phyloP scores from a whole-genome alignment of 306 rosid species.

The Cyclanthera cordifolia region DNA sequence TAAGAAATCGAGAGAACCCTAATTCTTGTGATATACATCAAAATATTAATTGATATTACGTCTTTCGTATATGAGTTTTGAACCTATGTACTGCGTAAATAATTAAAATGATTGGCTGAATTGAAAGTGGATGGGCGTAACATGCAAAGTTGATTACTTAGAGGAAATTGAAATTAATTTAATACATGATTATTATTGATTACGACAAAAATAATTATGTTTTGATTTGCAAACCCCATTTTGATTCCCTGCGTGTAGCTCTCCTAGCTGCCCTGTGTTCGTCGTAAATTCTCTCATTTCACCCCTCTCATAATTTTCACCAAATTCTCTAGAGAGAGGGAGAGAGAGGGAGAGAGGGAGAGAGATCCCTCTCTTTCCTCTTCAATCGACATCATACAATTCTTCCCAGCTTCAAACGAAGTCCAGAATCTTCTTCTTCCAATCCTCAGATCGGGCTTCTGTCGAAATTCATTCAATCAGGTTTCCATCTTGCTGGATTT shows the following conservation, averaged over 20 bases:
- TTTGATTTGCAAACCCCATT: neutral
- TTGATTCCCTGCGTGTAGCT: neutral
- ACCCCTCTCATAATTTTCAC: neutral
- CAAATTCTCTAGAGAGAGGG: neutral
- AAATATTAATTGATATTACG: too few relatives aligned
- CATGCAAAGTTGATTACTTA: neutral
- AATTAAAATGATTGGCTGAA: neutral
- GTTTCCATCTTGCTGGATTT: neutral
- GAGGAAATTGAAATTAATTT: neutral
- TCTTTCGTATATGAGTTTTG: too few relatives aligned
- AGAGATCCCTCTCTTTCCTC: constrained; percentile 5
- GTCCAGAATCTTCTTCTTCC: constrained; percentile 1
- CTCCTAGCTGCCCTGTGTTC: neutral
- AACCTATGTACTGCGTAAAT: too few relatives aligned
- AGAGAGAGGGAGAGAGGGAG: constrained; percentile 2
- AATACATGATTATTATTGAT: neutral
- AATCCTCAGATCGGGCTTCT: neutral
- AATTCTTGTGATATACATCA: too few relatives aligned
- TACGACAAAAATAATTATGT: neutral
- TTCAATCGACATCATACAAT: neutral
- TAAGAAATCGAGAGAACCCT: too few relatives aligned
- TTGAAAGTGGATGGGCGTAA: neutral
- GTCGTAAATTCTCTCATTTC: neutral
- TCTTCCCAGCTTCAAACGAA: constrained; percentile 1
- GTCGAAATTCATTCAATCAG: neutral